These are phyloP conservation scores for Eucalyptus pumila DNA, from an alignment of 345 rosid genomes.

Conservation along the genomic window DNA sequence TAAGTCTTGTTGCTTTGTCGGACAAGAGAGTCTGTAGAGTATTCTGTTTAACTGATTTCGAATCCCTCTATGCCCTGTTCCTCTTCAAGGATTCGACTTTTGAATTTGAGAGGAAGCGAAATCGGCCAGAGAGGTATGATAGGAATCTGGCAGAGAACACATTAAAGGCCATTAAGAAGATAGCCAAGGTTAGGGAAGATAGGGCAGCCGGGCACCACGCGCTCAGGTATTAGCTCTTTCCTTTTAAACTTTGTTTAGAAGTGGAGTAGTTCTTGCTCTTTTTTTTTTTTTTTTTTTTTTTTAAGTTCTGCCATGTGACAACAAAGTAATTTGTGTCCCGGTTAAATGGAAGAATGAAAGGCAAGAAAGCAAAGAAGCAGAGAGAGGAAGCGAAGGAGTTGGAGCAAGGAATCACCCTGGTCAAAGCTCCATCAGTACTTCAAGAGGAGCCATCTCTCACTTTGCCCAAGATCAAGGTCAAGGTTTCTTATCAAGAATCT, in stretches of 20 bases:
- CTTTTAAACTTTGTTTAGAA: background rate
- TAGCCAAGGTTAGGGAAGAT: slow-evolving; percentile 52
- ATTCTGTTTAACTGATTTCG: background rate
- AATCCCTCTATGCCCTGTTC: background rate
- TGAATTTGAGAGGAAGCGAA: slow-evolving; percentile 93
- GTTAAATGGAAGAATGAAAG: slow-evolving; percentile 38
- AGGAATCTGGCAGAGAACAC: slow-evolving; percentile 66
- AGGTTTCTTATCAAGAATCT: slow-evolving; percentile 17
- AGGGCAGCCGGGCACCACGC: slow-evolving; percentile 44
- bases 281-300: background rate
- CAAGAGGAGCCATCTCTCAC: slow-evolving; percentile 19
- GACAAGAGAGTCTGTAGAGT: background rate
- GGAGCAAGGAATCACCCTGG: slow-evolving; percentile 34
- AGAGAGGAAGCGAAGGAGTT: slow-evolving; percentile 23
- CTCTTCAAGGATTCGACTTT: slow-evolving; percentile 62
- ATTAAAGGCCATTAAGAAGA: slow-evolving; percentile 79
- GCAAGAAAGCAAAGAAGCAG: slow-evolving; percentile 24
- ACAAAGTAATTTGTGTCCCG: background rate
- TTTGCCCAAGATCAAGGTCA: slow-evolving; percentile 48
- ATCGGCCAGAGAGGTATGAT: slow-evolving; percentile 94
- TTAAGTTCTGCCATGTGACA: background rate
- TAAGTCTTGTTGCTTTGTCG: background rate
- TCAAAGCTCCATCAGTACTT: slow-evolving; percentile 39
- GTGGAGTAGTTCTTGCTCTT: background rate
- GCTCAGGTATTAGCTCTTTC: slow-evolving; percentile 26